phyloP scores from a whole-genome alignment of 768 basidiomycete genomes.

The Sistotremastrum suecicum region DNA sequence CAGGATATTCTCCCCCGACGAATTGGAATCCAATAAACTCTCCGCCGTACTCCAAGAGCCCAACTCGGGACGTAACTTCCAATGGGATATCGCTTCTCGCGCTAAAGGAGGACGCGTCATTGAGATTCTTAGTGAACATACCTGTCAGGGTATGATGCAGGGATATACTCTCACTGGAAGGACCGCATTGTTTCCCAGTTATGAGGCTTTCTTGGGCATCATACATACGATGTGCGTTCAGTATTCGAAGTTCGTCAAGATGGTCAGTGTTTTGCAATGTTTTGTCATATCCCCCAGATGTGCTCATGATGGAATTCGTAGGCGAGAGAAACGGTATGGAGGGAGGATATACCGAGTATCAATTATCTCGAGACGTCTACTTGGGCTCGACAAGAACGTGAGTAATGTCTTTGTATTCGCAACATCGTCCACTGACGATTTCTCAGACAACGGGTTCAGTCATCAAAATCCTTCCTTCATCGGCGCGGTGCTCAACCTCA shows the following conservation, averaged over 20 bases:
- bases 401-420: too few species aligned
- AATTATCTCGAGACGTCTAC: conserved; percentile 87
- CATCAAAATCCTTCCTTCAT: conserved; percentile 84
- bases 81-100: conserved; percentile 64
- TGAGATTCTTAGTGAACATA: conserved; percentile 83
- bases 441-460: conserved; percentile 63
- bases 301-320: conserved; percentile 5
- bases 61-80: conserved; percentile 54
- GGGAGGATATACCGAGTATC: conserved; percentile 52
- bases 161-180: conserved; percentile 86
- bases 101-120: conserved; percentile 69
- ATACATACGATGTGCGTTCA: conserved; percentile 84
- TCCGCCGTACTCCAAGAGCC: conserved; percentile 55
- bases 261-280: conserved; percentile 26
- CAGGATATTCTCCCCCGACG: conserved; percentile 87
- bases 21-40: conserved; percentile 78
- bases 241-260: conserved; percentile 80
- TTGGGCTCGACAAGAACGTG: conserved; percentile 62
- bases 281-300: too few species aligned
- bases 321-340: conserved; percentile 56
- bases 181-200: conserved; percentile 75
- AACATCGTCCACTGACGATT: too few species aligned
- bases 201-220: conserved; percentile 87
- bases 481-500: conserved; percentile 70
- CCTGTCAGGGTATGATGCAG: conserved; percentile 82